Base-by-base conservation (phyloP, 192 early-diverging fungal species). In the Coemansia sp. region DNA sequence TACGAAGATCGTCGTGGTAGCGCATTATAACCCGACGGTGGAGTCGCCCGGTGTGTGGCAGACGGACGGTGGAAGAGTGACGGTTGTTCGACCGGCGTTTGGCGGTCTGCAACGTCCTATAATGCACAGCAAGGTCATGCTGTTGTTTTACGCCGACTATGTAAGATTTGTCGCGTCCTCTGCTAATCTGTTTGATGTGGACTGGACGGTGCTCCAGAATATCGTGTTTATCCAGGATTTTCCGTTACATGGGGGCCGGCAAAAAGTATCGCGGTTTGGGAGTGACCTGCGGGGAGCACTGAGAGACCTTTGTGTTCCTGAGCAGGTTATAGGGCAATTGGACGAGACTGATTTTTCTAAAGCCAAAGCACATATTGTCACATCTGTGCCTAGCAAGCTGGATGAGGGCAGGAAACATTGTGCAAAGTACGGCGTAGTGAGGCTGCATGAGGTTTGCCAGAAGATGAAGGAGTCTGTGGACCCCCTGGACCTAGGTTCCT, bases 221-320 rank as follows among this genome's bases (percentile, higher is more conserved):
- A 82, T 83, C 5, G 61, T 89, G 22, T 89, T 82, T 69, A 84
- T 89, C 11, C 88, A 89, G 55, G 88, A 89, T 50, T 80, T 89
- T 46, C 71, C 75, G 1, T 36, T 42, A n/a, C n/a, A n/a, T n/a
- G 0, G 28, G 49, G 0, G 42, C 51, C 0, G 46, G 49, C 1
- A 28, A 75, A 0, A n/a, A n/a, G n/a, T n/a, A n/a, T 77, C 78
- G 0, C 58, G 59, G 6, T 89, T 89, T 72, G 77, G 83, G 4
- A n/a, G 35, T 7, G 61, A 72, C 16, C 54, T 89, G 22, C 34
- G 60, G 13, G 65, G 77, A 8, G 79, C 78, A 16, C 42, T 89
- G 35, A 65, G 65, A 20, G 64, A 79, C 14, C 78, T 89, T 65
- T 66, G 68, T 6, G 78, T 84, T 7, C 87, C 87, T 0, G 52